Evolutionary conservation across 2,329 filamentous ascomycete species (phyloP), one percentile per base, ranked within the genome.

Genomic region (Cytospora mali): DNA sequence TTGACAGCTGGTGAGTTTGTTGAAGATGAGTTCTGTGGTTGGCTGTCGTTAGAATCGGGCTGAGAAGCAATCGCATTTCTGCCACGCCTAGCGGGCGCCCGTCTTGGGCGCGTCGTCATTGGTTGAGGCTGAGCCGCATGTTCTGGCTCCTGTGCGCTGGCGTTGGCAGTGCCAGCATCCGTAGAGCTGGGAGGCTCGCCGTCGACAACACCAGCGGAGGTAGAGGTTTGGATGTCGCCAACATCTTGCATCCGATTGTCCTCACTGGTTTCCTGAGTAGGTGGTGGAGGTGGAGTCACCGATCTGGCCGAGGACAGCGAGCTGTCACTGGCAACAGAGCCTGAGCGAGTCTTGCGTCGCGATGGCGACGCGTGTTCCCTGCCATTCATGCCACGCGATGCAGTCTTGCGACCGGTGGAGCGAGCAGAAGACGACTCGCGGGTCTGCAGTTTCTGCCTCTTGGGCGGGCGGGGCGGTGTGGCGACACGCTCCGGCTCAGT

Each of bases 291-390:
- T 46, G 71, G 69, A 48, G 70, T 68, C 56, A 73, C 39, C 9
- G 74, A 75, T 51, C 67, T 67, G 7, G 70, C 70, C 56, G 72
- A 72, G 11, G 74, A 75, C 11, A 76, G 70, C n/a, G 73, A 73
- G n/a, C 74, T 75, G 21, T 66, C 65, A 64, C 71, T 74, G 11
- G 68, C 71, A 14, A 67, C 52, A 14, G 72, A 74, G 28, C 62
- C 60, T 16, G 65, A 68, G 51, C 70, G 68, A 28, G 62, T 69
- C 51, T 67, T 66, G 35, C 67, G 63, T 21, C 65, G 69, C 61
- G 66, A 66, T 1, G 71, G 68, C 49, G 69, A 69, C 23, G 67
- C 64, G 57, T 67, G 69, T 11, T 57, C 65, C 54, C 64, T 67
- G 58, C 68, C 68, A 28, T 68, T 68, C 13, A 66, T 66, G 10